A percentile compares a stretch with the other conserved stretches of the same genome.
Conservation (phyloP, 345 rosid species). For the Punica granatum region DNA sequence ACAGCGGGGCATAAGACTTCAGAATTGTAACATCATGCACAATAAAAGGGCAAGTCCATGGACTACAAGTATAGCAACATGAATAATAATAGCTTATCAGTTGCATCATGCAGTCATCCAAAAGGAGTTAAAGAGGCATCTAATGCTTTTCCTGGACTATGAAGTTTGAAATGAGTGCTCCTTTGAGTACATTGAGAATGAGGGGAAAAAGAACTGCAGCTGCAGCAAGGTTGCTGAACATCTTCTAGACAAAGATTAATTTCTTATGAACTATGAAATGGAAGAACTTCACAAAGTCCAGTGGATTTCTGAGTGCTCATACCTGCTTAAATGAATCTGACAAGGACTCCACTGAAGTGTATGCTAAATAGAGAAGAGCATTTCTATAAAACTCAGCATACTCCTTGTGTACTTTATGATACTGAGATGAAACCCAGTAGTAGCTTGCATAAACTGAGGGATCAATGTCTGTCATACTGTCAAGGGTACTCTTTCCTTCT, state of each 20-base stretch:
- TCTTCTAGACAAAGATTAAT: neutral
- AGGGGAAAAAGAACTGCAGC: no score
- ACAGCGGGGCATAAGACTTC: slow-evolving; percentile 15
- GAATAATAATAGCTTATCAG: no score
- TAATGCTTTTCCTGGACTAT: neutral
- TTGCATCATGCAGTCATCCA: neutral
- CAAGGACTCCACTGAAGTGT: slow-evolving; percentile 84
- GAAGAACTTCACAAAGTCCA: no score
- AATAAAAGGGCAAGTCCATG: neutral
- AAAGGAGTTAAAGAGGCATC: neutral
- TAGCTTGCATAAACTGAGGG: slow-evolving; percentile 88
- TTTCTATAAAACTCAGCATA: slow-evolving; percentile 88
- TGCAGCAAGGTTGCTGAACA: neutral
- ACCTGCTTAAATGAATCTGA: slow-evolving; percentile 97
- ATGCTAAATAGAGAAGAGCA: slow-evolving; percentile 94
- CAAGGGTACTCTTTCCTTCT: slow-evolving; percentile 75
- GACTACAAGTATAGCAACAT: neutral
- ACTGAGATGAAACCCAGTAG: slow-evolving; percentile 94
- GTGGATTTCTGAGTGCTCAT: no score
- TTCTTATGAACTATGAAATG: neutral
- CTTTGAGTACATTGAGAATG: neutral
- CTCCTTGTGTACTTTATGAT: slow-evolving; percentile 69
- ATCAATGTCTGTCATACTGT: slow-evolving; percentile 97
- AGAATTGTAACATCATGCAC: neutral
- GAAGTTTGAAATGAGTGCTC: neutral